Conservation (phyloP, 1,284 basidiomycete species). For the Naganishia liquefaciens region DNA sequence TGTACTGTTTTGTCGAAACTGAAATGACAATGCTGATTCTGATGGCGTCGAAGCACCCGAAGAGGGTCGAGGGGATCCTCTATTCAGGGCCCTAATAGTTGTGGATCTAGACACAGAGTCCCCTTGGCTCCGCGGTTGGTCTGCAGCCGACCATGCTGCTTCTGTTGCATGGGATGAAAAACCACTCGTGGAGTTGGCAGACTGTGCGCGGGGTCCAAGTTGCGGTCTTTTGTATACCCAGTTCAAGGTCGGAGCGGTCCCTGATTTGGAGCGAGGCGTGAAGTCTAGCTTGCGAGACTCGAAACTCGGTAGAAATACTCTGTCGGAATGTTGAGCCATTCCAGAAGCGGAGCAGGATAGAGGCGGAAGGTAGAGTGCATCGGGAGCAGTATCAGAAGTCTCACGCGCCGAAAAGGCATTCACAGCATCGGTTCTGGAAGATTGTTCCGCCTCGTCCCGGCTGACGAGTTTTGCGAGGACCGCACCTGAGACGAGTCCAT, state of each 20-base stretch:
- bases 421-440: too few relatives aligned
- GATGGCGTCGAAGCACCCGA: not conserved
- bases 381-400: too few relatives aligned
- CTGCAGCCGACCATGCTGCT: not conserved
- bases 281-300: too few relatives aligned
- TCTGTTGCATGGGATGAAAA: too few relatives aligned
- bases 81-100: constrained; percentile 8
- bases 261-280: not conserved
- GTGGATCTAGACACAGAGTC: constrained; percentile 13
- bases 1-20: constrained; percentile 11
- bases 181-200: constrained; percentile 5
- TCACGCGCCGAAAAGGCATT: too few relatives aligned
- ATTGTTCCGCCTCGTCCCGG: too few relatives aligned
- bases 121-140: not conserved
- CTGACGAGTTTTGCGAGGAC: too few relatives aligned
- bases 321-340: too few relatives aligned
- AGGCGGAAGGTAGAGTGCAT: too few relatives aligned
- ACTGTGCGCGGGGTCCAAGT: constrained; percentile 5
- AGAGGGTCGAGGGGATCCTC: not conserved
- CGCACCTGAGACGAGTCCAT: too few relatives aligned
- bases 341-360: too few relatives aligned
- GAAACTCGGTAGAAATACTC: not conserved
- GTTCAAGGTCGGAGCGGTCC: not conserved
- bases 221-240: constrained; percentile 12
- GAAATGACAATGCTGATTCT: not conserved